These are phyloP conservation scores for Suhomyces pyralidae DNA, from an alignment of 805 yeast species.

Conservation along the genomic window DNA sequence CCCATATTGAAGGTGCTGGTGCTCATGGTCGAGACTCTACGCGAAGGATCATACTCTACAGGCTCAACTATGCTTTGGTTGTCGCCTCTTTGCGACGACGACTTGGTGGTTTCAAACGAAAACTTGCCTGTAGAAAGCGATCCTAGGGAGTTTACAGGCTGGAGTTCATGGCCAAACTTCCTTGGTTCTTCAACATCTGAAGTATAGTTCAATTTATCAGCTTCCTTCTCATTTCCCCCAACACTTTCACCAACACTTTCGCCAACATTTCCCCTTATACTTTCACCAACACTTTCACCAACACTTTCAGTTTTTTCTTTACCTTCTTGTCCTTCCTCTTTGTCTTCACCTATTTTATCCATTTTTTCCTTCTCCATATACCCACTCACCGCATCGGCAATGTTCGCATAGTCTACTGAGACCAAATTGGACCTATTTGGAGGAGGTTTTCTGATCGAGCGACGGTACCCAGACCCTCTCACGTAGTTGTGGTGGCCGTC, in stretches of 20 bases:
- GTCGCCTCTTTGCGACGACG: slow-evolving; percentile 1
- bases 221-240: too few species aligned
- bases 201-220: too few species aligned
- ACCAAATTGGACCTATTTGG: slow-evolving; percentile 18
- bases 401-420: slow-evolving; percentile 26
- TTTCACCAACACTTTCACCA: neutral
- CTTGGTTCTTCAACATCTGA: neutral
- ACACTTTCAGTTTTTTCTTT: neutral
- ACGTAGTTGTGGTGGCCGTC: slow-evolving; percentile 23
- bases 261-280: too few species aligned
- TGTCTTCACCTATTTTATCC: slow-evolving; percentile 4
- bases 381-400: slow-evolving; percentile 32
- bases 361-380: slow-evolving; percentile 15
- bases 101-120: slow-evolving; percentile 11
- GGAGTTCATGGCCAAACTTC: slow-evolving; percentile 5
- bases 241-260: neutral
- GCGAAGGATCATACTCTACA: slow-evolving; percentile 1
- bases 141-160: slow-evolving; percentile 12
- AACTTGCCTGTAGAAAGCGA: slow-evolving; percentile 17
- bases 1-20: slow-evolving; percentile 44
- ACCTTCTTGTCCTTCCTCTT: neutral
- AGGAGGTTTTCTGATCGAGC: slow-evolving; percentile 40
- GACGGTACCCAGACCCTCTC: slow-evolving; percentile 23
- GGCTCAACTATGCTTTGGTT: neutral
- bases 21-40: slow-evolving; percentile 34